Base-by-base conservation (phyloP, 257 asterid species). In the Nyctanthes arbortristis region DNA sequence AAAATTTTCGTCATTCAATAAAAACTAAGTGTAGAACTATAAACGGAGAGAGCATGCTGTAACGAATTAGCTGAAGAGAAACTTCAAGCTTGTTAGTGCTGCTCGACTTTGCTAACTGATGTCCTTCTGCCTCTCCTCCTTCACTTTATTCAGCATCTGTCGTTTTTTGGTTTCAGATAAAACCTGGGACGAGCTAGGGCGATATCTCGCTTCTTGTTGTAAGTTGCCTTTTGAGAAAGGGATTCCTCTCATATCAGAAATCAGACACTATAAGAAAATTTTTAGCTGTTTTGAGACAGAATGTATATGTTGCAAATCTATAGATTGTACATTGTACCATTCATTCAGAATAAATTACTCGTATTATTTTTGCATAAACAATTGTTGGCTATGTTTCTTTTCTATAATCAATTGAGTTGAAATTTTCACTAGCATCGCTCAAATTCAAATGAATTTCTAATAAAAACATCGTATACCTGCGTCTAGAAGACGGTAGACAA, bases 311-410 rank as follows among this genome's bases (percentile, higher is more conserved):
- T 31, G 58, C 30, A 47, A 27, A 24, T 72, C 45, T 37, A 61
- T 52, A 70, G 65, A 64, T 52, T 79, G 71, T 72, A 75, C 25
- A 40, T 68, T 52, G 57, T 68, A 37, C 65, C 71, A n/a, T n/a
- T n/a, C 52, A 20, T 60, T 45, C 18, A 73, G 63, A 16, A 22
- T 33, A 39, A 63, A 63, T 65, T 52, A 58, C 36, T 39, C 6
- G 28, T 22, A 7, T 13, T 30, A 31, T 30, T 52, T 40, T 52
- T 52, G 31, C 59, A 3, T 9, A 9, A 0, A 22, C 10, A 31
- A 7, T 52, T 11, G 31, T 0, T 52, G 7, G 13, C 16, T 9
- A 20, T 52, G 31, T 52, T n/a, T 7, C 29, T 9, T 47, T n/a
- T n/a, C n/a, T n/a, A n/a, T n/a, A n/a, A n/a, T n/a, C n/a, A n/a